Percentiles rank a stretch among this genome's conserved stretches.
Evolutionary conservation across 768 basidiomycete genomes (phyloP).

Genomic region (Hemileccinum rubropunctum): DNA sequence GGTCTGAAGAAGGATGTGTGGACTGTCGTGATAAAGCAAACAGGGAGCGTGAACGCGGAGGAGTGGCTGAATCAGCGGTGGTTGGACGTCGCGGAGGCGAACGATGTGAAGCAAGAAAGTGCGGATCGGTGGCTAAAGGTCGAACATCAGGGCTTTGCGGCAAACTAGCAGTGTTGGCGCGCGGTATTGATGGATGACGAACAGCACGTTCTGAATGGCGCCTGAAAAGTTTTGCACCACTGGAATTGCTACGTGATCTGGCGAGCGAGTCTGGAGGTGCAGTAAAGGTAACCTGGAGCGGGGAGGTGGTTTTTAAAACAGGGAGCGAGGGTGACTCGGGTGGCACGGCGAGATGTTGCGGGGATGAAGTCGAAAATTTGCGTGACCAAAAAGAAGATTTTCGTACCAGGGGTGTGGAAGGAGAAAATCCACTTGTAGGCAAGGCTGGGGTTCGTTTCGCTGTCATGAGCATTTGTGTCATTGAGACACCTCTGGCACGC

Average conservation of each 20-base stretch:
- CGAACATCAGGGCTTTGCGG: conserved; percentile 12
- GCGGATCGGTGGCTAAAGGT: conserved; percentile 18
- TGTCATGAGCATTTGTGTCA: conserved; percentile 44
- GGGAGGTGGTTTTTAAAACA: conserved; percentile 41
- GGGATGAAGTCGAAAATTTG: conserved; percentile 41
- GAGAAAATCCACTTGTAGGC: conserved; percentile 15
- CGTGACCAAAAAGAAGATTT: conserved; percentile 69
- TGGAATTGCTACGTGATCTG: conserved; percentile 19
- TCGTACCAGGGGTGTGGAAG: conserved; percentile 45
- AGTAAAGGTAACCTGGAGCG: conserved; percentile 37
- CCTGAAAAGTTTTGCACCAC: conserved; percentile 38
- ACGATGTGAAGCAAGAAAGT: conserved; percentile 13
- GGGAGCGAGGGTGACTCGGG: conserved; percentile 36
- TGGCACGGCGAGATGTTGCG: conserved; percentile 29
- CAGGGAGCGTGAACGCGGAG: conserved; percentile 28
- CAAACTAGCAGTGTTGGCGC: conserved; percentile 10
- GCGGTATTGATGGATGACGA: conserved; percentile 11
- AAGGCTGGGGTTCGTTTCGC: conserved; percentile 44
- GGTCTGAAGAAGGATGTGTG: conserved; percentile 12
- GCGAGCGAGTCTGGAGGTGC: conserved; percentile 12
- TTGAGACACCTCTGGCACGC: conserved; percentile 55
- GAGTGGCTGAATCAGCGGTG: conserved; percentile 41
- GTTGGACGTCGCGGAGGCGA: conserved; percentile 34
- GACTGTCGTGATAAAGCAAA: conserved; percentile 27
- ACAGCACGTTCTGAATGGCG: conserved; percentile 40